Evolutionary conservation across 2,329 filamentous ascomycete genomes (phyloP), one percentile per base, ranked within the genome.

Genomic region (Dendrostoma leiphaemia): DNA sequence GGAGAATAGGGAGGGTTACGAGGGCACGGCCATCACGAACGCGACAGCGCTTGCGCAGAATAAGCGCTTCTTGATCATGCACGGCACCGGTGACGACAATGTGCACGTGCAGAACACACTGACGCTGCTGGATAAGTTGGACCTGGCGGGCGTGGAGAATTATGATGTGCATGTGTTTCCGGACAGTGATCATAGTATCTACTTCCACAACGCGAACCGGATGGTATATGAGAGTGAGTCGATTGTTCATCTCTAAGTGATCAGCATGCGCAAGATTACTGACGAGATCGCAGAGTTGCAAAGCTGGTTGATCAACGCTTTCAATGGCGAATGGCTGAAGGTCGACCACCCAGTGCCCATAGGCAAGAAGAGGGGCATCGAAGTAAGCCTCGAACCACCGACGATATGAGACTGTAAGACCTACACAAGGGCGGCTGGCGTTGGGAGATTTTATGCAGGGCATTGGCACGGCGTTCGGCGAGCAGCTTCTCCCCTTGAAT

Each of bases 131-230:
- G 95, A 99, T 69, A 87, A 86, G 63, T 78, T 99, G 41, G 90
- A 99, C 72, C 65, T 96, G 49, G 86, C 79, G 1, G 83, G 84
- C 12, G 83, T 97, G 3, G 86, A 93, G 70, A 99, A 99, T 66
- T 99, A 97, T 64, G 94, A 99, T 66, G 85, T 99, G 12, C 93
- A 97, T 69, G 85, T 97, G 53, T 99, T 96, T 72, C 94, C 94
- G 0, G 94, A 99, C 69, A 95, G 90, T 51, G 91, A 99, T 72
- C 94, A 99, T 70, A 84, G 88, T 58, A 99, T 99, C 58, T 91
- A 85, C 67, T 99, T 97, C 68, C 93, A 99, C 69, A 92, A 92
- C 67, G 95, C 90, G 26, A 92, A 96, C 67, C 78, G 77, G 53
- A 90, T 97, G 63, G 92, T 99, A 6, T 97, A 94, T 67, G 89